phyloP scores from a whole-genome alignment of 2,329 filamentous ascomycete species.

The Penicillium polonicum region DNA sequence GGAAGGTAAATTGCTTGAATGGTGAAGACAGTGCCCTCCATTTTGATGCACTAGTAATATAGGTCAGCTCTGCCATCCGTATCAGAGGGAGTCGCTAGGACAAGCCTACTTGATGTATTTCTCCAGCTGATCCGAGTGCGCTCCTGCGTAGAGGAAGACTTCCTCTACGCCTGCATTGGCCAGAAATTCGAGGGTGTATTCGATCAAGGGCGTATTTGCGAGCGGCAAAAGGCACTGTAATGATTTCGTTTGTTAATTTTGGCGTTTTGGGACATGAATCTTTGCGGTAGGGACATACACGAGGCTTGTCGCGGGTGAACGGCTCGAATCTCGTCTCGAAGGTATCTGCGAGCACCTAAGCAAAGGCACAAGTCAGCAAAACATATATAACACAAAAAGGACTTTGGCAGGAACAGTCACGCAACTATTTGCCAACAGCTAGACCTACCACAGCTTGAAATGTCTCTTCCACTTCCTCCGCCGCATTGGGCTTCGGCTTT shows the following conservation, averaged over 20 bases:
- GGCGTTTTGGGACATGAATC: background rate
- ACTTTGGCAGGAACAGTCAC: background rate
- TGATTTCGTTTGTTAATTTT: constrained; percentile 1
- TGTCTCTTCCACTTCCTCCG: constrained; percentile 61
- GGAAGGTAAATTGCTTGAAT: constrained; percentile 77
- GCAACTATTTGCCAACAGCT: background rate
- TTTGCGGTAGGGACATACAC: constrained; percentile 56
- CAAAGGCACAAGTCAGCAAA: constrained; percentile 14
- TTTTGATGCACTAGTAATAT: constrained; percentile 60
- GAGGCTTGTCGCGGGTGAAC: constrained; percentile 82
- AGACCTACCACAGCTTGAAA: constrained; percentile 61
- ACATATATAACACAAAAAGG: background rate
- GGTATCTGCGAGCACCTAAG: constrained; percentile 82
- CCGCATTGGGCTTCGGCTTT: constrained; percentile 40
- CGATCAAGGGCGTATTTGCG: constrained; percentile 90
- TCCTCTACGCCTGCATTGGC: constrained; percentile 94
- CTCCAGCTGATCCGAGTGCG: constrained; percentile 84
- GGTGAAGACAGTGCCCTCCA: constrained; percentile 71
- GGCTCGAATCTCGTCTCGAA: constrained; percentile 91
- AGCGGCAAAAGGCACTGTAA: constrained; percentile 85
- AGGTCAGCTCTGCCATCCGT: constrained; percentile 13
- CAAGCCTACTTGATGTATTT: constrained; percentile 67
- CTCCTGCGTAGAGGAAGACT: constrained; percentile 86
- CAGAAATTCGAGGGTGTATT: constrained; percentile 95
- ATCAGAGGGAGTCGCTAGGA: background rate